Base-by-base conservation (phyloP, 2,329 filamentous ascomycete genomes). In the Paramyrothecium sp. region DNA sequence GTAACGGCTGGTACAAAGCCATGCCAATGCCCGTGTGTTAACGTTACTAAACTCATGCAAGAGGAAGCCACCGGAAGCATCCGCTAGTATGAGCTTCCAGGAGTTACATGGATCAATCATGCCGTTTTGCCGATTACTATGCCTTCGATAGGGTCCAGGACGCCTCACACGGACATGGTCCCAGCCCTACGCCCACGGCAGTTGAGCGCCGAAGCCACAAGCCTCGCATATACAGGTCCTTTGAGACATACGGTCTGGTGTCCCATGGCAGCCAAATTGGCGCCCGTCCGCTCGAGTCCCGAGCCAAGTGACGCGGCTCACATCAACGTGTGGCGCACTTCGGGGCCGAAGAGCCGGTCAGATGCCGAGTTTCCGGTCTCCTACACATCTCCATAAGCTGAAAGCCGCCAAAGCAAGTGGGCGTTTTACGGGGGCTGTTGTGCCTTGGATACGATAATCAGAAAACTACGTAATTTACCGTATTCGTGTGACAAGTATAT, bases 341-440 rank as follows among this genome's bases (percentile, higher is more conserved):
- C 20, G 21, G 16, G 21, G 48, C 21, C 48, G 38, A 47, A 54
- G 56, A 60, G 60, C 59, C 60, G 63, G 63, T 54, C 51, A 41
- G 55, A 63, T 67, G 65, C 65, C 65, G 65, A 67, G 67, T 64
- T 60, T 65, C 65, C 65, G 65, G 58, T 54, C 51, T 56, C 53
- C 51, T 56, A 56, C 58, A 58, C 65, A 3, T 7, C 23, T 20
- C 19, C 30, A 21, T 26, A 20, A 38, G 34, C n/a, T 7, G 48
- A 17, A n/a, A 23, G 16, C n/a, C 8, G 17, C 48, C 7, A 21
- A 22, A 26, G 5, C 4, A 7, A 46, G 12, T 8, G 4, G 50
- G 26, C 26, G 26, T 30, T 5, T 30, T 30, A 30, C 26, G 26
- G 26, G 26, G 4, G 26, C 26, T 10, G 26, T 10, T 30, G 5